Percentiles rank a stretch among this genome's conserved stretches.
Conservation (phyloP, 306 rosid species). For the Lablab purpureus region DNA sequence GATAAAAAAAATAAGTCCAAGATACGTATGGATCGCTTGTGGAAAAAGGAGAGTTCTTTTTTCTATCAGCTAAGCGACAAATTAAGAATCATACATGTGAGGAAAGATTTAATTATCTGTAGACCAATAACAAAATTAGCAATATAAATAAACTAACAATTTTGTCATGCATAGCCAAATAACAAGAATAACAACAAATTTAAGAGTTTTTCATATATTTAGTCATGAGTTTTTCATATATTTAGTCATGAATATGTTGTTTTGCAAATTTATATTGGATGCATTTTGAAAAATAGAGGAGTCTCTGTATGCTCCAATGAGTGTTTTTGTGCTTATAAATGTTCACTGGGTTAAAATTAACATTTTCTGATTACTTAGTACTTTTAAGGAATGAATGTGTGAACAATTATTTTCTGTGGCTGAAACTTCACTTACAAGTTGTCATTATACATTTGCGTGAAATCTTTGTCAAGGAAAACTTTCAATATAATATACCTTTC, state of each 20-base stretch:
- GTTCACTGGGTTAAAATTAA: not conserved
- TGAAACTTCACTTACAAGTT: constrained; percentile 11
- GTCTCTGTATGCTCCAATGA: not conserved
- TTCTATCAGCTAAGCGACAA: constrained; percentile 51
- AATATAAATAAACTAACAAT: constrained; percentile 40
- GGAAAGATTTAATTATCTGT: constrained; percentile 27
- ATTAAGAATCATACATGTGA: constrained; percentile 28
- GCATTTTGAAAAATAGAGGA: not conserved
- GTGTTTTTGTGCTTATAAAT: not conserved
- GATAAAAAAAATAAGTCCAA: constrained; percentile 45
- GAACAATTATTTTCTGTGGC: not conserved
- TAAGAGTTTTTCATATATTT: not conserved
- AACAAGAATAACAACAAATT: not conserved
- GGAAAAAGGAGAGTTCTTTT: constrained; percentile 39
- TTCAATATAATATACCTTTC: no score
- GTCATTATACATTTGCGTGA: no score
- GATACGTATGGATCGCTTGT: constrained; percentile 36
- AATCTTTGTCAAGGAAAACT: no score
- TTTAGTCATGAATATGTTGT: no score
- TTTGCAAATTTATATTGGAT: not conserved
- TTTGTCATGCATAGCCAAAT: constrained; percentile 10
- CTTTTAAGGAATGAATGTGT: not conserved
- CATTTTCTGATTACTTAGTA: not conserved
- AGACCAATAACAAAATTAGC: constrained; percentile 21
- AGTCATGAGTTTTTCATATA: no score